Evolutionary conservation across 257 asterid genomes (phyloP), one percentile per base, ranked within the genome.

Genomic region (Lycium ferocissimum): DNA sequence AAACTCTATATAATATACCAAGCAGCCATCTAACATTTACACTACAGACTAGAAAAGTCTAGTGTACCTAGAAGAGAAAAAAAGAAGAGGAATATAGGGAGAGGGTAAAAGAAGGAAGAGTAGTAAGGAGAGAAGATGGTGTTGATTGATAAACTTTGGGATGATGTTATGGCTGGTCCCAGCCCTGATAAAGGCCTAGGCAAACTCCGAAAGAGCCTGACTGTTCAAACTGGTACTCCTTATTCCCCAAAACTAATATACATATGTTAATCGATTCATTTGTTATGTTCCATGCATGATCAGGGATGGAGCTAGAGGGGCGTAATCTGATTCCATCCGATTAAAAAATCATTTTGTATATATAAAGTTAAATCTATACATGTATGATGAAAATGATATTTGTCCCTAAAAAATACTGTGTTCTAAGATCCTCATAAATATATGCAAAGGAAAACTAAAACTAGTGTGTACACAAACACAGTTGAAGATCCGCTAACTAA

Each of bases 131-230:
- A 5, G 7, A 13, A 81, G 72, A 94, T 94, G 98, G 97, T 92
- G 88, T 91, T 96, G 86, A 92, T 96, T 9, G 99, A 95, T 84
- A 91, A 93, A 17, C 91, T 96, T 5, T 96, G 98, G 99, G 99
- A 96, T 79, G 99, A 96, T 47, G 97, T 94, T 10, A 93, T 89
- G 6, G 98, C 95, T 81, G 99, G 99, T 81, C 98, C 98, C 81
- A 93, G 87, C 82, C 98, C 98, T 75, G 95, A 92, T 54, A 91
- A 92, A 26, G 98, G 98, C 89, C 98, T 94, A 2, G 91, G 92
- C 85, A 96, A 93, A 83, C 98, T 96, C 83, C 86, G 95, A 86
- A 91, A 91, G 84, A 86, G 66, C 81, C 89, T 90, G 84, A 17
- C 89, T 70, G 75, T 91, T 89, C 92, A 93, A 88, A 85, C 90